Conservation (phyloP, 345 rosid species). For the Hirschfeldia incana region DNA sequence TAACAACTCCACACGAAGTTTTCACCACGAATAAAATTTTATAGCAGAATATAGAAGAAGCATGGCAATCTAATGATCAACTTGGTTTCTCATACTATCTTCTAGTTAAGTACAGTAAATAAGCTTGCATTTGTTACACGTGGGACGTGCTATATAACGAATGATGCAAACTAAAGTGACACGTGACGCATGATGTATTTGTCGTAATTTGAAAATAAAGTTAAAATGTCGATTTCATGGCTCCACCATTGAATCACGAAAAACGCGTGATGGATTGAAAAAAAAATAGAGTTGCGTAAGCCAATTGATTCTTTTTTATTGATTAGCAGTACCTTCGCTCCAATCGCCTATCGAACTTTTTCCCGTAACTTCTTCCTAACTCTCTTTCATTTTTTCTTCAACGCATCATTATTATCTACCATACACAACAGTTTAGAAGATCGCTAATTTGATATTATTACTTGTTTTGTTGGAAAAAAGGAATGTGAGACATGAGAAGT, state of each 20-base stretch:
- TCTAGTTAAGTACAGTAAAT: background rate
- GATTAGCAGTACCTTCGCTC: slow-evolving; percentile 11
- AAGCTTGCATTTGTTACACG: slow-evolving; percentile 26
- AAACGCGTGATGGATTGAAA: slow-evolving; percentile 38
- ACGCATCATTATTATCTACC: background rate
- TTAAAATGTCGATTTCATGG: slow-evolving; percentile 21
- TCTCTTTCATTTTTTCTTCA: background rate
- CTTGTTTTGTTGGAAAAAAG: background rate
- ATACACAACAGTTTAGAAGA: background rate
- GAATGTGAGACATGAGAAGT: slow-evolving; percentile 53
- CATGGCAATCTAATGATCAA: background rate
- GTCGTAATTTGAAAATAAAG: background rate
- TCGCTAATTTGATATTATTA: background rate
- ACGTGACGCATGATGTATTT: slow-evolving; percentile 30
- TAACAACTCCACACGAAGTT: background rate
- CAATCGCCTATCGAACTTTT: background rate
- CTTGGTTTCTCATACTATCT: background rate
- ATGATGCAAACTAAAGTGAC: background rate
- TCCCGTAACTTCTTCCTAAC: background rate
- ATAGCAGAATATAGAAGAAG: background rate
- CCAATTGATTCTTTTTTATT: slow-evolving; percentile 10
- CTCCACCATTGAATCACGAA: slow-evolving; percentile 29
- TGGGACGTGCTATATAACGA: slow-evolving; percentile 23
- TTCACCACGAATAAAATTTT: background rate
- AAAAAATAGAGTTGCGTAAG: slow-evolving; percentile 21